A percentile compares a stretch with the other conserved stretches of the same genome.
These are phyloP conservation scores for Fusarium albosuccineum DNA, from an alignment of 2,329 filamentous ascomycete species.

Conservation along the genomic window DNA sequence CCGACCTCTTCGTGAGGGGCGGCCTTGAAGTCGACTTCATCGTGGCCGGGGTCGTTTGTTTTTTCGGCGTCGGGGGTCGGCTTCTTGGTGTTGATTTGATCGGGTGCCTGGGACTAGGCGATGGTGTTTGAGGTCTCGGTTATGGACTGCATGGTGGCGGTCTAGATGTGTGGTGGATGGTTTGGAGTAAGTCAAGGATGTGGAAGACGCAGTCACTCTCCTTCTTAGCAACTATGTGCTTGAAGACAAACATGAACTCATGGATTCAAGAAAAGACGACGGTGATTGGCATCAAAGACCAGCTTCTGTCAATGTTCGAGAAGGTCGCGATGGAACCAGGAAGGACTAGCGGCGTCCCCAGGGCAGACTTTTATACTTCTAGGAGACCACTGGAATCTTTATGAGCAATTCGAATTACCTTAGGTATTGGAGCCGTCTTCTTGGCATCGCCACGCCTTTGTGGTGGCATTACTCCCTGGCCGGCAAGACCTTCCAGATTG, in stretches of 20 bases:
- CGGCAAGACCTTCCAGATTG: constrained; percentile 7
- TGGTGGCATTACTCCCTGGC: neutral
- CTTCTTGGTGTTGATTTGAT: neutral
- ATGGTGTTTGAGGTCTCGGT: neutral
- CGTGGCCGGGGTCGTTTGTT: neutral
- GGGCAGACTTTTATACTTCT: constrained; percentile 1
- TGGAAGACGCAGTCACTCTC: neutral
- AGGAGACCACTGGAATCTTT: neutral
- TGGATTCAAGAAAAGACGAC: neutral
- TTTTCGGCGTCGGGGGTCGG: neutral
- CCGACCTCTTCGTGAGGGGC: constrained; percentile 3
- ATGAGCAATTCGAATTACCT: neutral
- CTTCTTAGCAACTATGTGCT: constrained; percentile 1
- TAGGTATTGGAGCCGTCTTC: neutral
- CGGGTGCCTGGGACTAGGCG: neutral
- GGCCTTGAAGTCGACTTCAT: constrained; percentile 8
- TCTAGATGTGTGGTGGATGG: neutral
- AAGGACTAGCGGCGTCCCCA: neutral
- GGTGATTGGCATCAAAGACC: neutral
- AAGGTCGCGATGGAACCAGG: neutral
- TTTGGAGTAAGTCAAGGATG: neutral
- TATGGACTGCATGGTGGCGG: neutral
- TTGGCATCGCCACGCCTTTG: neutral
- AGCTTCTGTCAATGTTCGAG: neutral
- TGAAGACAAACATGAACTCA: neutral